Conservation (phyloP, 139 green algal genomes). For the Chlorella sp. region DNA sequence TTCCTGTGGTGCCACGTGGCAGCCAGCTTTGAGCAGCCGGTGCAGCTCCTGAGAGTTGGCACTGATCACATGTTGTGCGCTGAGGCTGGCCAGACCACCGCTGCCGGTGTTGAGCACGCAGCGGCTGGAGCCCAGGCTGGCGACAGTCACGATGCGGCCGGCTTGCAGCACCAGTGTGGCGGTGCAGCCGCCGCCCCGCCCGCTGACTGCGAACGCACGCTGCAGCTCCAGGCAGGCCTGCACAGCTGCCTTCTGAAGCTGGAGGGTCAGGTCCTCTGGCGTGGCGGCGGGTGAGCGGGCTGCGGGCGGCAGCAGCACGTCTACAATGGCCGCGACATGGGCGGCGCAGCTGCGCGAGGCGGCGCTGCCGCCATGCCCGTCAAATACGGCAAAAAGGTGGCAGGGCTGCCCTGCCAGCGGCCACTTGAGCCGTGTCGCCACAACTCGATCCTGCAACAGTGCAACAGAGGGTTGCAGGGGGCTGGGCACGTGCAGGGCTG, state of each 20-base stretch:
- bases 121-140: conserved; percentile 86
- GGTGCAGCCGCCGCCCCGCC: conserved; percentile 54
- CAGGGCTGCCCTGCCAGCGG: background rate
- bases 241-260: conserved; percentile 47
- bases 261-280: background rate
- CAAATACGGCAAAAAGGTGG: conserved; percentile 61
- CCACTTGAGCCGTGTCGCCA: background rate
- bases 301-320: conserved; percentile 5
- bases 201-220: conserved; percentile 35
- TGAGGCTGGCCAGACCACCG: conserved; percentile 32
- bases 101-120: conserved; percentile 79
- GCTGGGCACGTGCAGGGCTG: too few relatives aligned
- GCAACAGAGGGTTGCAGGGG: background rate
- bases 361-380: conserved; percentile 68
- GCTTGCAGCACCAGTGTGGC: conserved; percentile 57
- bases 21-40: conserved; percentile 38
- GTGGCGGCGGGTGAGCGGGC: background rate
- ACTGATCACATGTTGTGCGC: conserved; percentile 53
- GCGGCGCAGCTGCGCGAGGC: background rate
- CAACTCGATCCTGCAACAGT: background rate
- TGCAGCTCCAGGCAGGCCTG: conserved; percentile 37
- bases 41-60: conserved; percentile 41
- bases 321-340: conserved; percentile 8
- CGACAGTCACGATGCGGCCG: conserved; percentile 83
- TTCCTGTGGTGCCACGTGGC: conserved; percentile 43